Evolutionary conservation across 1,284 basidiomycete genomes (phyloP).

Genomic region (Thelephora terrestris): DNA sequence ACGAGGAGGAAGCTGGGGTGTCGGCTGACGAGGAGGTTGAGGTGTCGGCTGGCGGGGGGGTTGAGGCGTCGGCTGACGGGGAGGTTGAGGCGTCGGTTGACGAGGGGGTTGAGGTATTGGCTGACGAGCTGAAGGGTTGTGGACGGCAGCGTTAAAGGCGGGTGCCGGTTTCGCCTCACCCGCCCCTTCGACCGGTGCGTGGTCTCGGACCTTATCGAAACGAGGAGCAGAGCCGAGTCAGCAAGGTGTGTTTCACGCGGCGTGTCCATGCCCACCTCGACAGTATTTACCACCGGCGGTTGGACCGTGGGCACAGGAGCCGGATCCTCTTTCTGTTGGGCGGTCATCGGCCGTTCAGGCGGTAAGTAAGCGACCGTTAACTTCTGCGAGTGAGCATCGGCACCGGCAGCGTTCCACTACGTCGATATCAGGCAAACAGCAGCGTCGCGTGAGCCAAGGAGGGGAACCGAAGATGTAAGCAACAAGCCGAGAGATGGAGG

Average conservation of each 20-base stretch:
- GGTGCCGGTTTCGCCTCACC: constrained; percentile 29
- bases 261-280: constrained; percentile 5
- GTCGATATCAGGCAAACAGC: constrained; percentile 6
- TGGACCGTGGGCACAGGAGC: constrained; percentile 7
- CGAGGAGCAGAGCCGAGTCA: no score
- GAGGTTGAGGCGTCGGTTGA: constrained; percentile 18
- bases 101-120: no score
- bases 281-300: not conserved
- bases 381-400: constrained; percentile 88
- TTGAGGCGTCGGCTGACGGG: no score
- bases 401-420: constrained; percentile 79
- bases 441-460: no score
- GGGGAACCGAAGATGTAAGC: constrained; percentile 13
- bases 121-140: no score
- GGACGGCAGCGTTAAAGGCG: constrained; percentile 38
- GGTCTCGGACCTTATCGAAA: not conserved
- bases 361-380: constrained; percentile 89
- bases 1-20: no score
- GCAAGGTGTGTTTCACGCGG: constrained; percentile 5
- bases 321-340: constrained; percentile 69
- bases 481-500: not conserved
- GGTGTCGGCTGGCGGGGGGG: no score
- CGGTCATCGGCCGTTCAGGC: constrained; percentile 69
- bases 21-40: no score
- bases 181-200: constrained; percentile 30